Conservation (phyloP, 306 rosid species). For the Gleditsia sinensis region DNA sequence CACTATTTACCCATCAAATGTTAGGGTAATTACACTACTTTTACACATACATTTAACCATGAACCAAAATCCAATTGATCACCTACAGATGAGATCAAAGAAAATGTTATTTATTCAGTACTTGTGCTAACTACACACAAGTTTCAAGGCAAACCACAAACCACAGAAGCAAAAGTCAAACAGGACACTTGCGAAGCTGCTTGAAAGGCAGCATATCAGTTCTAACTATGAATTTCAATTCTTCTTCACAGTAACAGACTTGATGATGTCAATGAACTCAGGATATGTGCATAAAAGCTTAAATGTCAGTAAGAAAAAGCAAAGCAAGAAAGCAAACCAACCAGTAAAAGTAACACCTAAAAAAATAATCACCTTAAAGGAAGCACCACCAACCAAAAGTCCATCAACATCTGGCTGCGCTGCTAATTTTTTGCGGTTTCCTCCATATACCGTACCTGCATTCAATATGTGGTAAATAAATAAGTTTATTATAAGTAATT, state of each 20-base stretch:
- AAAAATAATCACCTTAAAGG: too few species aligned
- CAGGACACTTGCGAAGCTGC: constrained; percentile 28
- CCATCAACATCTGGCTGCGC: too few species aligned
- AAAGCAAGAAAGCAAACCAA: constrained; percentile 29
- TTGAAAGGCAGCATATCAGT: too few species aligned
- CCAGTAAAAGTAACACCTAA: too few species aligned
- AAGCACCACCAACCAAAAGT: too few species aligned
- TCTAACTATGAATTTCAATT: constrained; percentile 45
- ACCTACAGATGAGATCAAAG: constrained; percentile 20
- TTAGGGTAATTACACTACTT: constrained; percentile 35
- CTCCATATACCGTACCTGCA: too few species aligned
- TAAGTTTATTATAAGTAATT: too few species aligned
- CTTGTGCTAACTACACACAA: constrained; percentile 9
- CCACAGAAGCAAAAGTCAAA: too few species aligned
- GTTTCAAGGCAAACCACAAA: constrained; percentile 32
- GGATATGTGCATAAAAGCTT: constrained; percentile 40
- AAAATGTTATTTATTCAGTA: constrained; percentile 28
- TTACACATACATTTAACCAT: constrained; percentile 9
- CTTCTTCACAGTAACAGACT: constrained; percentile 71
- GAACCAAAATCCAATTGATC: constrained; percentile 37
- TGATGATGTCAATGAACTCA: constrained; percentile 89
- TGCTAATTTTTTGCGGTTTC: too few species aligned
- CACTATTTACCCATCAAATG: constrained; percentile 41
- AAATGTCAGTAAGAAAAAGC: constrained; percentile 20
- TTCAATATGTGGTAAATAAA: too few species aligned